Evolutionary conservation across 208 protist genomes (phyloP).

Genomic region (Strigomonas culicis): DNA sequence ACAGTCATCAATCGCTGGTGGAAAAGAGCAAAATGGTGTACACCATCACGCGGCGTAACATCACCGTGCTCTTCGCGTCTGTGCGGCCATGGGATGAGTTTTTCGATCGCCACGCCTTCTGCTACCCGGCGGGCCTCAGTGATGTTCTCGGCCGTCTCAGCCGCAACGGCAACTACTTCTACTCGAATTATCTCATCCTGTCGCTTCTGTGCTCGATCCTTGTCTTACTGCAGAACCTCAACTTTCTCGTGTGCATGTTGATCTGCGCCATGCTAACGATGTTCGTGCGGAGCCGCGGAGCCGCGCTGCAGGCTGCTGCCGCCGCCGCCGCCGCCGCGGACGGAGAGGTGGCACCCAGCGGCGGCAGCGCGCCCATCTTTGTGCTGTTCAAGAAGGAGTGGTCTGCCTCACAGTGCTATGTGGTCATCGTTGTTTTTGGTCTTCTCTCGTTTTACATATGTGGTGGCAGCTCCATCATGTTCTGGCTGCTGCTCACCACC

Average conservation of each 20-base stretch:
- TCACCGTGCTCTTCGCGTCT: conserved; percentile 31
- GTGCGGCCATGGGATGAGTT: conserved; percentile 81
- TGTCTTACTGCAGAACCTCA: conserved; percentile 74
- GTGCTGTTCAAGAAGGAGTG: conserved; percentile 26
- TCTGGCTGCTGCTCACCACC: conserved; percentile 76
- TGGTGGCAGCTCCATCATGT: conserved; percentile 75
- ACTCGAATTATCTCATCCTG: conserved; percentile 87
- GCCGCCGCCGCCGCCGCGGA: conserved; percentile 17
- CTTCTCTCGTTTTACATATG: conserved; percentile 75
- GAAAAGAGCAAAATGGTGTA: conserved; percentile 33
- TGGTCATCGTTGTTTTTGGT: conserved; percentile 48
- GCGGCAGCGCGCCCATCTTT: neutral
- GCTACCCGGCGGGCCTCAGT: conserved; percentile 33
- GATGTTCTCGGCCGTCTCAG: conserved; percentile 68
- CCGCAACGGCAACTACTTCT: conserved; percentile 77
- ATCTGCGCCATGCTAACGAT: conserved; percentile 24
- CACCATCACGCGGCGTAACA: conserved; percentile 23
- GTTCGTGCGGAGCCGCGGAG: conserved; percentile 30
- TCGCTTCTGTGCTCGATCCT: conserved; percentile 72
- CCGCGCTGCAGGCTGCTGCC: conserved; percentile 15
- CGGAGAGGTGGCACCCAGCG: conserved; percentile 16
- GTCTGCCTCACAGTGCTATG: conserved; percentile 49
- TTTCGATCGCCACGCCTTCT: conserved; percentile 69
- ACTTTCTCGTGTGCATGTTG: conserved; percentile 59
- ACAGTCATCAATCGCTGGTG: conserved; percentile 1